Conservation (phyloP, 805 yeast species). For the Candida chilensis region DNA sequence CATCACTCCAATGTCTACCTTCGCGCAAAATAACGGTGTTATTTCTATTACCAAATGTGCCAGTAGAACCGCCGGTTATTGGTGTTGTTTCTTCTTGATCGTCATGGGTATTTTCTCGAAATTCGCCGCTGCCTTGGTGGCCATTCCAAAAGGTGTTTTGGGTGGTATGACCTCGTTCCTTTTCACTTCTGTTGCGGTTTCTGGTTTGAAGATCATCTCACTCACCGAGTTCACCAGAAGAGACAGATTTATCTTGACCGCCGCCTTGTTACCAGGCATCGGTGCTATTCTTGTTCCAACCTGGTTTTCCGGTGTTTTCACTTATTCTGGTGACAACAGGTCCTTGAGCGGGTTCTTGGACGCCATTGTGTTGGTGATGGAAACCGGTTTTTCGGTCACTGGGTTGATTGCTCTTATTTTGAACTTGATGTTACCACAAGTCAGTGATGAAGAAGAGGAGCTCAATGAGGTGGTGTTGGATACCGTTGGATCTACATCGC, state of each 20-base stretch:
- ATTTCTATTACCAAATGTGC: slow-evolving; percentile 91
- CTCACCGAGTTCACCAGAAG: slow-evolving; percentile 58
- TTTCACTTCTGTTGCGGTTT: slow-evolving; percentile 68
- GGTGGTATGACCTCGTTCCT: slow-evolving; percentile 86
- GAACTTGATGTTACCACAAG: slow-evolving; percentile 56
- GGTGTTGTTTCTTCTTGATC: slow-evolving; percentile 71
- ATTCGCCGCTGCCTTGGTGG: slow-evolving; percentile 81
- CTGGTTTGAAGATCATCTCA: slow-evolving; percentile 62
- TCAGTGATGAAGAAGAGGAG: slow-evolving; percentile 37
- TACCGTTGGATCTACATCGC: slow-evolving; percentile 29
- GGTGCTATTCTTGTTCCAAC: slow-evolving; percentile 56
- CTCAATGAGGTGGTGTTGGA: slow-evolving; percentile 35
- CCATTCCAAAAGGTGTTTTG: slow-evolving; percentile 56
- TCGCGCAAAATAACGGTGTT: slow-evolving; percentile 95
- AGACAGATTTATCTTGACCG: slow-evolving; percentile 65
- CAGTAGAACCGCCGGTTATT: slow-evolving; percentile 69
- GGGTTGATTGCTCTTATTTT: slow-evolving; percentile 57
- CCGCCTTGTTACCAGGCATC: slow-evolving; percentile 54
- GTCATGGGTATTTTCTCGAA: slow-evolving; percentile 85
- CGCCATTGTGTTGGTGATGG: slow-evolving; percentile 63
- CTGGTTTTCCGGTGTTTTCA: slow-evolving; percentile 60
- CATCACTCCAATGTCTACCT: slow-evolving; percentile 82
- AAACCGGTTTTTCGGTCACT: slow-evolving; percentile 64
- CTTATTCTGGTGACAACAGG: slow-evolving; percentile 53
- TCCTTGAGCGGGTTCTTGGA: slow-evolving; percentile 53